Base-by-base conservation (phyloP, 148 eudicot genomes). In the Heliamphora exappendiculata region DNA sequence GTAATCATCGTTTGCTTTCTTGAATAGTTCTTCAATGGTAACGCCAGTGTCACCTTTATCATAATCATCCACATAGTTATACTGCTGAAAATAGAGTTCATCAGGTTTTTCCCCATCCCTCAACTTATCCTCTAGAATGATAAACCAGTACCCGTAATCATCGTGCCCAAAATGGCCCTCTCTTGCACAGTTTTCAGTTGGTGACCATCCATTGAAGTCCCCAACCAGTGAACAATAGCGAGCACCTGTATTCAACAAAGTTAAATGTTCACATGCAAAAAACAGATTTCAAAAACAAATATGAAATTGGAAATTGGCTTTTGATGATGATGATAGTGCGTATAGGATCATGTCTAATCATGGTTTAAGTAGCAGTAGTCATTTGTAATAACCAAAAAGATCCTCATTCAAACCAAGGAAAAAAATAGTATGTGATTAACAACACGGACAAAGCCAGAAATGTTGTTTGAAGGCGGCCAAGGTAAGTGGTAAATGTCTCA, bases 111-210 rank as follows among this genome's bases (percentile, higher is more conserved):
- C 96, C 55, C 99, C 99, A 4, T 95, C 94, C 73, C 90, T 88
- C 79, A 92, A 71, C 80, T 84, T 89, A 84, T 95, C 99, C 77
- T 95, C 96, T 70, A 95, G 91, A 78, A 92, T 84, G 74, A 95
- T 78, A 78, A 95, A 88, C 99, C 99, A 95, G 72, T 91, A 95
- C 29, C 99, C 99, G 71, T 85, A 95, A 85, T 95, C 97, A 83
- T 95, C 99, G 78, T 91, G 99, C 60, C 99, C 99, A 75, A 88
- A 85, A 76, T 86, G 85, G 47, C 99, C 99, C 83, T 95, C 97
- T 78, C 93, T 86, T 69, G 99, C 97, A 87, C 86, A 78, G 84
- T 91, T 85, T 80, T 87, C 96, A 31, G 94, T 92, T 55, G 96
- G 97, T n/a, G 93, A 89, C 99, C 99, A 95, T 62, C 80, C 91